Evolutionary conservation across 257 asterid genomes (phyloP).

Genomic region (Przewalskia tangutica): DNA sequence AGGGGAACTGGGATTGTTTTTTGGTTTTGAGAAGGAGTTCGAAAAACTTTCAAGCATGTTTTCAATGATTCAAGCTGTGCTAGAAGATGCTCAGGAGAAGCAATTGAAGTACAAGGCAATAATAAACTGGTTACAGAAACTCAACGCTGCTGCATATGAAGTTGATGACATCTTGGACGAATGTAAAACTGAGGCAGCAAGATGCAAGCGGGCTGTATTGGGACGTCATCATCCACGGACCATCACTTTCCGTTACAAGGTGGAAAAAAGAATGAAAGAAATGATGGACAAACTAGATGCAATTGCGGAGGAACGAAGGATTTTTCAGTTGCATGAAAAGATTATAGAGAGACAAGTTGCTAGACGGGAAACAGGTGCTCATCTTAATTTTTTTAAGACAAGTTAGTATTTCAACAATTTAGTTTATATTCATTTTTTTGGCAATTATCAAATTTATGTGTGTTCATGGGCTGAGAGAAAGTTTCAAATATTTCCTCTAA

Average conservation of each 20-base stretch:
- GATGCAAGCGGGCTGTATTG: not conserved
- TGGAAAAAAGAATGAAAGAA: slow-evolving; percentile 13
- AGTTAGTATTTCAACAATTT: not conserved
- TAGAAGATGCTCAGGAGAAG: no score
- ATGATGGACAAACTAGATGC: slow-evolving; percentile 7
- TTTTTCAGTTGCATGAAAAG: slow-evolving; percentile 10
- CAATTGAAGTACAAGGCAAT: no score
- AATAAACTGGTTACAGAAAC: no score
- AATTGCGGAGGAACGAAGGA: slow-evolving; percentile 12
- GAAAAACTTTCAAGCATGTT: no score
- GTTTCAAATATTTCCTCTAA: no score
- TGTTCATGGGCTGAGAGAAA: no score
- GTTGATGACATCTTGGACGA: slow-evolving; percentile 1
- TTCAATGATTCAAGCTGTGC: no score
- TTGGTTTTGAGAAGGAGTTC: no score
- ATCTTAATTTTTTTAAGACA: not conserved
- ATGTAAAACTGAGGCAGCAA: not conserved
- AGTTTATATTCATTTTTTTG: not conserved
- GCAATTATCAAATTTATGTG: not conserved
- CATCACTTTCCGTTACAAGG: slow-evolving; percentile 4
- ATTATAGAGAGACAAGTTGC: not conserved
- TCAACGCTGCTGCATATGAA: no score
- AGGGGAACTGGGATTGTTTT: no score
- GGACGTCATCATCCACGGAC: not conserved
- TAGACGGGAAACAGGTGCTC: not conserved